These are phyloP conservation scores for Paramecium sonneborni DNA, from an alignment of 73 alveolate genomes.

Conservation along the genomic window DNA sequence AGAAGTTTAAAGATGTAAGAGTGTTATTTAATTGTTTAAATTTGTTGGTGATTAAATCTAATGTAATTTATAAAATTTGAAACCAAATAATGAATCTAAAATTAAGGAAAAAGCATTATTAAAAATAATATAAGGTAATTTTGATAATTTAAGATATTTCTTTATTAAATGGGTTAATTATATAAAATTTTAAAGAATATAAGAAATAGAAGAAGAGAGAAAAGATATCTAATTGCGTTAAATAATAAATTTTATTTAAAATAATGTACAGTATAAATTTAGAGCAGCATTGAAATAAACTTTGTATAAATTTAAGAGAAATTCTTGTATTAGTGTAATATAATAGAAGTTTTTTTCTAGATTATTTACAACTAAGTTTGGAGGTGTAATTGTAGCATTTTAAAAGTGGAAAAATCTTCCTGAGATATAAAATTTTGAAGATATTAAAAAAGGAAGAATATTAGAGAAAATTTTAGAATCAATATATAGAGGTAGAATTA, in stretches of 20 bases:
- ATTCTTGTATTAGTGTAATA: not conserved
- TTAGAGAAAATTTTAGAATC: not conserved
- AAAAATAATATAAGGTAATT: not conserved
- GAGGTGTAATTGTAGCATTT: slow-evolving; percentile 38
- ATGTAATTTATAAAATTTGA: not conserved
- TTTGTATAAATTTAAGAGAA: slow-evolving; percentile 15
- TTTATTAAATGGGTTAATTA: slow-evolving; percentile 3
- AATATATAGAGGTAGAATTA: not conserved
- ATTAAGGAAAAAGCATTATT: not conserved
- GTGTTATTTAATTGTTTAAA: not conserved
- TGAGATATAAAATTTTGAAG: not conserved
- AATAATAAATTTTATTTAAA: not conserved
- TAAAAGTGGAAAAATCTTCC: slow-evolving; percentile 45
- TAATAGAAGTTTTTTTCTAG: slow-evolving; percentile 8
- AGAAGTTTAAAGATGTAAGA: not conserved
- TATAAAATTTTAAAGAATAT: not conserved
- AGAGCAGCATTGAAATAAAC: not conserved
- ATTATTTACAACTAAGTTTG: not conserved
- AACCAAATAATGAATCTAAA: not conserved
- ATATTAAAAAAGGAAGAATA: slow-evolving; percentile 10
- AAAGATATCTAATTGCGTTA: not conserved
- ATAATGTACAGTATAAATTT: not conserved
- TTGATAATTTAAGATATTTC: not conserved
- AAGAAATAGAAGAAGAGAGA: slow-evolving; percentile 7
- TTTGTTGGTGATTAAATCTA: not conserved